These are phyloP conservation scores for Eucommia ulmoides DNA, from an alignment of 257 asterid species.

Conservation along the genomic window DNA sequence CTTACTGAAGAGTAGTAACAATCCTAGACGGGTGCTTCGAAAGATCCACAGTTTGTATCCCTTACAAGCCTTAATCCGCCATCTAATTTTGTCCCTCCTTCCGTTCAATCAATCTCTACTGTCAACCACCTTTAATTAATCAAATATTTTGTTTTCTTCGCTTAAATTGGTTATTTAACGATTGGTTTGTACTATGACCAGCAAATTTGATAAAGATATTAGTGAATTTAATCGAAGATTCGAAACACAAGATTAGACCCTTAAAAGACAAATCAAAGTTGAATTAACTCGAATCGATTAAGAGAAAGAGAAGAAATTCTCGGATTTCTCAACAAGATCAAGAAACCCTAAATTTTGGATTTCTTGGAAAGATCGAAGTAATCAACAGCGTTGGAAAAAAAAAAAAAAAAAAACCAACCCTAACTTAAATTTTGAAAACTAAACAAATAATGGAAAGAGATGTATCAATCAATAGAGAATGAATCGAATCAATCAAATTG, in stretches of 20 bases:
- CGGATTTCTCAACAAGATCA: not conserved
- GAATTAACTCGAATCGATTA: not conserved
- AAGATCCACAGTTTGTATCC: not conserved
- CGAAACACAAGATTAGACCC: not conserved
- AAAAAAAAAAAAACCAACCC: too few relatives aligned
- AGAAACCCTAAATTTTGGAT: too few relatives aligned
- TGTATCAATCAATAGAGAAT: too few relatives aligned
- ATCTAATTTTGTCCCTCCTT: not conserved
- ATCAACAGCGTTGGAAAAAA: too few relatives aligned
- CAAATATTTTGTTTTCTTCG: not conserved
- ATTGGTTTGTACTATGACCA: not conserved
- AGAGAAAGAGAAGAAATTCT: not conserved
- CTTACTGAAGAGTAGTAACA: slow-evolving; percentile 1
- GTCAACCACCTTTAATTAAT: not conserved
- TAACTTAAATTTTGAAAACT: too few relatives aligned
- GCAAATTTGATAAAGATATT: not conserved
- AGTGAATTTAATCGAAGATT: not conserved
- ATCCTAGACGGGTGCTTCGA: not conserved
- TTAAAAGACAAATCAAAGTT: not conserved
- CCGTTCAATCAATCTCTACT: not conserved
- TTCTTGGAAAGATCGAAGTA: too few relatives aligned
- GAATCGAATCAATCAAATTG: too few relatives aligned
- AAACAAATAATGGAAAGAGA: too few relatives aligned
- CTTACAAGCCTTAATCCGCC: not conserved
- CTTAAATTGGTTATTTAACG: not conserved